phyloP scores from a whole-genome alignment of 768 basidiomycete species.

The Amanita polypyramis region DNA sequence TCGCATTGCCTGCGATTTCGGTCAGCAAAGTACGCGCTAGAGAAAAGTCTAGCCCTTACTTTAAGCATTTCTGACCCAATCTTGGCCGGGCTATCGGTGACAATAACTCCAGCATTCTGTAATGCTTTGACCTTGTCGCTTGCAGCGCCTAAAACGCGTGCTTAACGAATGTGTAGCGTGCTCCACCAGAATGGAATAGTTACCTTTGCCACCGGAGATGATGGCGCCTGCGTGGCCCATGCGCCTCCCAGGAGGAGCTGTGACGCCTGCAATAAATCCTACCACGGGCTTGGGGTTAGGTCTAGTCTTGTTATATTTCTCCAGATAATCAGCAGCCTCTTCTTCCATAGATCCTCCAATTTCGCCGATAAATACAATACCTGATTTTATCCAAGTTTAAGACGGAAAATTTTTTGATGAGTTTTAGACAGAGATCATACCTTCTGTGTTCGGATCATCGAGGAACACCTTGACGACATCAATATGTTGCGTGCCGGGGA shows the following conservation, averaged over 20 bases:
- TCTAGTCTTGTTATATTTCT: constrained; percentile 85
- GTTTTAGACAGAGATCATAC: constrained; percentile 25
- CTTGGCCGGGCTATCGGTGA: constrained; percentile 92
- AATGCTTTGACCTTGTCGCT: constrained; percentile 89
- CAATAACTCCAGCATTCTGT: constrained; percentile 84
- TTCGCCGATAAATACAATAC: constrained; percentile 97
- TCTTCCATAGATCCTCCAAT: constrained; percentile 99
- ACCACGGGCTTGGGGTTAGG: constrained; percentile 89
- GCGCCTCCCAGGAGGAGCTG: constrained; percentile 93
- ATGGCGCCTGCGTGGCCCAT: constrained; percentile 99
- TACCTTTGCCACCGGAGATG: constrained; percentile 95
- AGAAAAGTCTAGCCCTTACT: constrained; percentile 34
- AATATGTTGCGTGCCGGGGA: constrained; percentile 91
- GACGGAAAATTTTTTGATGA: background rate
- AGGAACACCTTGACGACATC: constrained; percentile 97
- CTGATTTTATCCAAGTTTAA: constrained; percentile 25
- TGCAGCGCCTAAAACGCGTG: constrained; percentile 54
- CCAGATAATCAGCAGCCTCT: constrained; percentile 94
- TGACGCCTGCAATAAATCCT: constrained; percentile 95
- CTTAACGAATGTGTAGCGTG: background rate
- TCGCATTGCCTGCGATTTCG: constrained; percentile 56
- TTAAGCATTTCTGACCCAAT: constrained; percentile 87
- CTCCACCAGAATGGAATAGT: constrained; percentile 9
- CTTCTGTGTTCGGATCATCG: constrained; percentile 88
- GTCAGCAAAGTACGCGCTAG: background rate